A percentile compares a stretch with the other conserved stretches of the same genome.
Conservation (phyloP, 2,329 filamentous ascomycete genomes). For the Davidsoniella australis region DNA sequence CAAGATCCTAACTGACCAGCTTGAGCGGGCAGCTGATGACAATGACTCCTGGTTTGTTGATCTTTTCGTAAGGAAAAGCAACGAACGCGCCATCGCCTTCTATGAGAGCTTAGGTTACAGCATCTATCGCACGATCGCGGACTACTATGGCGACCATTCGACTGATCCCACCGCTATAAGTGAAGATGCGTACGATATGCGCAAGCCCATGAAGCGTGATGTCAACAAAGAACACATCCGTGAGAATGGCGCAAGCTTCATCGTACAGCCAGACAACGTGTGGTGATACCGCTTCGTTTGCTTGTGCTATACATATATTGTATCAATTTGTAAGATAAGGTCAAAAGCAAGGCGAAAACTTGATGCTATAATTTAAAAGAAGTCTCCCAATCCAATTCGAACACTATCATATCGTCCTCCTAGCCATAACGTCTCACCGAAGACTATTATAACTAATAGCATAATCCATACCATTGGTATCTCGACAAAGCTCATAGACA, state of each 20-base stretch:
- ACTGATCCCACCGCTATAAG: constrained; percentile 41
- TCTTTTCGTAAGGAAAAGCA: constrained; percentile 79
- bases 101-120: constrained; percentile 87
- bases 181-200: constrained; percentile 94
- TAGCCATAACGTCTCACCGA: too few relatives aligned
- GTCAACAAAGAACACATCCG: constrained; percentile 58
- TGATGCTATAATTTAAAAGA: too few relatives aligned
- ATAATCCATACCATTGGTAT: too few relatives aligned
- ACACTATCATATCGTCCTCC: too few relatives aligned
- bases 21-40: constrained; percentile 69
- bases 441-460: too few relatives aligned
- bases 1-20: constrained; percentile 59
- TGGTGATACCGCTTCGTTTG: constrained; percentile 33
- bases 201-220: constrained; percentile 76
- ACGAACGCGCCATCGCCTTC: constrained; percentile 70
- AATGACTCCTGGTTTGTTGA: constrained; percentile 90
- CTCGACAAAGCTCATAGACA: too few relatives aligned
- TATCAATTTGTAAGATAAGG: too few relatives aligned
- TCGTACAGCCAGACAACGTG: constrained; percentile 70
- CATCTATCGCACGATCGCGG: constrained; percentile 72
- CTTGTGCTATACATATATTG: too few relatives aligned
- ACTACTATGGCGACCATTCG: constrained; percentile 83
- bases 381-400: too few relatives aligned
- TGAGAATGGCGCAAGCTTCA: constrained; percentile 60
- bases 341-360: too few relatives aligned